A percentile compares a stretch with the other conserved stretches of the same genome.
phyloP scores from a whole-genome alignment of 2,329 filamentous ascomycete species.

The Diaporthe ilicicola region DNA sequence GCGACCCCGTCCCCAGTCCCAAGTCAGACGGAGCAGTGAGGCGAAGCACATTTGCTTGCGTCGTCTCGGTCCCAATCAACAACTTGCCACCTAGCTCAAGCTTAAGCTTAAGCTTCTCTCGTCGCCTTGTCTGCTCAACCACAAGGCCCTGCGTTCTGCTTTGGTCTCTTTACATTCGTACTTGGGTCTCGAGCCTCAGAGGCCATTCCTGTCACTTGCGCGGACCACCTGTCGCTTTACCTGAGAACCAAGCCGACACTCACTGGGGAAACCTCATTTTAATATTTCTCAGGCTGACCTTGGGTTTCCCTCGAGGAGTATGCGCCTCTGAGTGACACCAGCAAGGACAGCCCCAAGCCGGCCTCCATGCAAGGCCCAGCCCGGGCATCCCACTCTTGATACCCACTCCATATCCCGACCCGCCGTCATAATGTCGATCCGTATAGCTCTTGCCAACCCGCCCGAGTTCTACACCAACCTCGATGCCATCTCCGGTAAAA shows the following conservation, averaged over 20 bases:
- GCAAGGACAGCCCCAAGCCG: not conserved
- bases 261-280: not conserved
- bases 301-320: not conserved
- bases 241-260: not conserved
- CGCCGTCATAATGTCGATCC: constrained; percentile 66
- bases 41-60: constrained; percentile 27
- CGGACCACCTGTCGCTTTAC: not conserved
- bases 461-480: constrained; percentile 83
- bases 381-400: not conserved
- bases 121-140: not conserved
- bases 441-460: constrained; percentile 71
- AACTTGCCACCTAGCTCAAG: not conserved
- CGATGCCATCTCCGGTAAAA: constrained; percentile 72
- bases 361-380: not conserved
- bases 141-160: not conserved
- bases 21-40: constrained; percentile 29
- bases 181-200: not conserved
- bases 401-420: not conserved
- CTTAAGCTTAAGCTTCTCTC: constrained; percentile 1
- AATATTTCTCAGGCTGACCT: not conserved
- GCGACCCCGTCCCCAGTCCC: not conserved
- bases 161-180: not conserved
- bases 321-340: constrained; percentile 12
- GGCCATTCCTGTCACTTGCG: not conserved
- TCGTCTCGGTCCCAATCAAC: constrained; percentile 5